Conservation (phyloP, 495 filamentous ascomycete species). For the Penicillium cataractarum region DNA sequence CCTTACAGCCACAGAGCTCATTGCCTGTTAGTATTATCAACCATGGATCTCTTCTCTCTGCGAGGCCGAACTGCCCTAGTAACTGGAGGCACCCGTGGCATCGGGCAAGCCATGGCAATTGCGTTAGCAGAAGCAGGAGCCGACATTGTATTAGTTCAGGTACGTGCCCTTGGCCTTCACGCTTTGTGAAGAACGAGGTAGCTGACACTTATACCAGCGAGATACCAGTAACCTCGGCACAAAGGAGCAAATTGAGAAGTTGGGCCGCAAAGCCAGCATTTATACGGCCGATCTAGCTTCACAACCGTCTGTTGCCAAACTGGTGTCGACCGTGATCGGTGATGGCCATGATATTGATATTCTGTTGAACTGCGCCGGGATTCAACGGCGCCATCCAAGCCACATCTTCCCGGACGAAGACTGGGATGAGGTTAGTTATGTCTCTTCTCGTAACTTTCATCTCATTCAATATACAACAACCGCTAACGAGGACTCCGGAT, state of each 20-base stretch:
- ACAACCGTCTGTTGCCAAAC: constrained; percentile 53
- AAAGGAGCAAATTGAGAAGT: constrained; percentile 56
- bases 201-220: constrained; percentile 46
- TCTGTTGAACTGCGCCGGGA: constrained; percentile 83
- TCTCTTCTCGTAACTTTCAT: not conserved
- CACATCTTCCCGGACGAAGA: constrained; percentile 72
- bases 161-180: constrained; percentile 1
- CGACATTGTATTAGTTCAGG: constrained; percentile 71
- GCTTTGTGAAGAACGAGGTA: not conserved
- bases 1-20: not conserved
- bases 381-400: constrained; percentile 75
- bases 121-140: constrained; percentile 84
- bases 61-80: constrained; percentile 68
- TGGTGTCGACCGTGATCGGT: constrained; percentile 63
- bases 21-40: not conserved
- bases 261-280: constrained; percentile 71
- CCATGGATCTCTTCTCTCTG: constrained; percentile 29
- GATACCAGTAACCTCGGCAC: constrained; percentile 59
- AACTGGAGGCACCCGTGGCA: constrained; percentile 83
- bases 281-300: constrained; percentile 74
- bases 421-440: constrained; percentile 61
- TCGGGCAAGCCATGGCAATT: constrained; percentile 76
- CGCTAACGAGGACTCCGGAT: not conserved
- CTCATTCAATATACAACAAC: not conserved
- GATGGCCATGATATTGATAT: constrained; percentile 66